phyloP scores from a whole-genome alignment of 352 stramenopile genomes.

The Elongisporangium prolatum region DNA sequence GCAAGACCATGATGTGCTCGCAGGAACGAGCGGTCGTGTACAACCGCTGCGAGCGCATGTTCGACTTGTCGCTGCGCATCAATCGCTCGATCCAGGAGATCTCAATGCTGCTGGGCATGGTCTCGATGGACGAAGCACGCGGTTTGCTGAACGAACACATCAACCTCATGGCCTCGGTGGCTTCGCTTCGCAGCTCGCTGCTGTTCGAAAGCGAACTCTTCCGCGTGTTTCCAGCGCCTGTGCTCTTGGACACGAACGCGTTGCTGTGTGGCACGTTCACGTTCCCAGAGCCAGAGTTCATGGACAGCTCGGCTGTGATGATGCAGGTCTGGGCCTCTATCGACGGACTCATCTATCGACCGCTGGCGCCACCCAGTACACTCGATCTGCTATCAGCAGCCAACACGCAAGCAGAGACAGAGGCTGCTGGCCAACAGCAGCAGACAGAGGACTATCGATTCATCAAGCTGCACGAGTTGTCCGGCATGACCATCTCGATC shows the following conservation, averaged over 20 bases:
- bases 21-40: constrained; percentile 71
- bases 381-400: constrained; percentile 26
- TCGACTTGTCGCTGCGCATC: constrained; percentile 83
- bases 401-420: background rate
- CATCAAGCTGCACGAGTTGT: constrained; percentile 76
- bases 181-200: constrained; percentile 65
- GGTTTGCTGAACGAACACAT: constrained; percentile 82
- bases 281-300: constrained; percentile 47
- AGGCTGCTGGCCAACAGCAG: constrained; percentile 1
- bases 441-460: constrained; percentile 22
- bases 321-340: constrained; percentile 86
- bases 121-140: constrained; percentile 72
- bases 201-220: constrained; percentile 87
- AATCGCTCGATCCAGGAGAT: constrained; percentile 87
- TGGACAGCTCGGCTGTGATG: constrained; percentile 71
- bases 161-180: constrained; percentile 76
- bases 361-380: constrained; percentile 59
- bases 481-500: constrained; percentile 81
- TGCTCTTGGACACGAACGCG: constrained; percentile 76
- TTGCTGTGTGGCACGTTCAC: constrained; percentile 57
- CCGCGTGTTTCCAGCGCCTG: constrained; percentile 72
- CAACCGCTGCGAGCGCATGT: constrained; percentile 83
- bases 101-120: constrained; percentile 75
- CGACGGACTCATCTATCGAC: constrained; percentile 74
- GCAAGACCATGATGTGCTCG: constrained; percentile 73